Base-by-base conservation (phyloP, 2,329 filamentous ascomycete genomes). In the Lecanoromycetidae sp. region DNA sequence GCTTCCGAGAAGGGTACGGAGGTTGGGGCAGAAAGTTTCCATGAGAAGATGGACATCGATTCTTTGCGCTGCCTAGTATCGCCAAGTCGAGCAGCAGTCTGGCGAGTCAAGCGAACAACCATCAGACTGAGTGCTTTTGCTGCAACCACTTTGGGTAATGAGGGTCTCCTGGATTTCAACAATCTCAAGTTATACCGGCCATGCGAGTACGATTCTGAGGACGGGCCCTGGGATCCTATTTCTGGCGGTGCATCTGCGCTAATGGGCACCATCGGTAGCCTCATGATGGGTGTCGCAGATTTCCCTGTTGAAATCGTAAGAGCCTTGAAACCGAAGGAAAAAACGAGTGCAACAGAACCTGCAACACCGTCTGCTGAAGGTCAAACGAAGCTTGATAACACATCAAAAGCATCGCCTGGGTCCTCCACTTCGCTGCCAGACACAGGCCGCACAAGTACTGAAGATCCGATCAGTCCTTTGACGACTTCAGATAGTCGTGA, bases 281-380 rank as follows among this genome's bases (percentile, higher is more conserved):
- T 95, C 48, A 77, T 84, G 57, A 83, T 93, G 75, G 85, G 86
- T 1, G 72, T 94, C 33, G 84, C 84, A 1, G 87, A 94, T 57
- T 69, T 80, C 36, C 77, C 77, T 0, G 66, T 71, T 13, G 72
- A 77, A 37, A 70, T 78, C 3, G 10, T 52, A 49, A 32, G 57
- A 57, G 52, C 52, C 12, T 27, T 54, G 8, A 53, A 38, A 32
- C 42, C 46, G n/a, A 54, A 51, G 20, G 44, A 52, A 12, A 41
- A 48, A 13, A 22, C 13, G 1, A 17, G 15, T 17, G 35, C 27
- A 12, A 17, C 22, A 35, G 43, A 49, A 32, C 23, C 15, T 35
- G 25, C 25, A 34, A 29, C 26, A 3, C 2, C 22, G 15, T 17
- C 22, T 33, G 44, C 4, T 46, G 35, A 19, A 46, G 34, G 29